These are phyloP conservation scores for Volvariella surrecta DNA, from an alignment of 1,284 basidiomycete genomes.

Conservation along the genomic window DNA sequence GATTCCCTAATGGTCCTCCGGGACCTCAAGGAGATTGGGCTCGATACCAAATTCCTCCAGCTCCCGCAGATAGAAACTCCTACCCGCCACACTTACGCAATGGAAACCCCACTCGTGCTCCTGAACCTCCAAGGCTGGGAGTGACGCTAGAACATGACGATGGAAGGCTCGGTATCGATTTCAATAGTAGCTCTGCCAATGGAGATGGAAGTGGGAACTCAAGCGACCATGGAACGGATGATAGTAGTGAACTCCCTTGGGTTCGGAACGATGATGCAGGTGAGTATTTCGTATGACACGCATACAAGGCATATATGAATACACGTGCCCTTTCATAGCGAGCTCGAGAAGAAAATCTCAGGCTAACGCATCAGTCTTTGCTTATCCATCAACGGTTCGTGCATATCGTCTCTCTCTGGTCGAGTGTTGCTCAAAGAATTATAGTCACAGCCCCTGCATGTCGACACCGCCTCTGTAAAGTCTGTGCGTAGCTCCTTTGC, in stretches of 20 bases:
- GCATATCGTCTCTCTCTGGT: slow-evolving; percentile 11
- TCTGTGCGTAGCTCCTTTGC: slow-evolving; percentile 30
- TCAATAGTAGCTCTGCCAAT: slow-evolving; percentile 21
- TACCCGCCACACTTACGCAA: slow-evolving; percentile 14
- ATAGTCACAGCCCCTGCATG: slow-evolving; percentile 25
- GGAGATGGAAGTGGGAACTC: slow-evolving; percentile 17
- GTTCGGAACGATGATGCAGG: slow-evolving; percentile 32
- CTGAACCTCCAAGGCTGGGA: slow-evolving; percentile 33
- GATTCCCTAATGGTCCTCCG: slow-evolving; percentile 39
- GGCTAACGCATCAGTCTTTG: slow-evolving; percentile 5
- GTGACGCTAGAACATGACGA: slow-evolving; percentile 46
- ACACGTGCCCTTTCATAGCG: slow-evolving; percentile 3
- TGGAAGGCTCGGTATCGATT: slow-evolving; percentile 51
- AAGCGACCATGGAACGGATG: slow-evolving; percentile 35
- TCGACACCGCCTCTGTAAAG: slow-evolving; percentile 27
- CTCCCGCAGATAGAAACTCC: slow-evolving; percentile 19
- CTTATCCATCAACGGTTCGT: slow-evolving; percentile 6
- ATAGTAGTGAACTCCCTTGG: slow-evolving; percentile 59
- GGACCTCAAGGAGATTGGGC: slow-evolving; percentile 17
- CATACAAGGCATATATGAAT: slow-evolving; percentile 3
- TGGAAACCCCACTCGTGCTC: slow-evolving; percentile 16
- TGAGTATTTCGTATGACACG: slow-evolving; percentile 12
- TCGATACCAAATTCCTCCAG: slow-evolving; percentile 18
- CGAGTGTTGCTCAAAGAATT: slow-evolving; percentile 7
- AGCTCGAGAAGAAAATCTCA: not conserved